Evolutionary conservation across 169 alveolate species (phyloP).

Genomic region (Cryptosporidium viatorum): DNA sequence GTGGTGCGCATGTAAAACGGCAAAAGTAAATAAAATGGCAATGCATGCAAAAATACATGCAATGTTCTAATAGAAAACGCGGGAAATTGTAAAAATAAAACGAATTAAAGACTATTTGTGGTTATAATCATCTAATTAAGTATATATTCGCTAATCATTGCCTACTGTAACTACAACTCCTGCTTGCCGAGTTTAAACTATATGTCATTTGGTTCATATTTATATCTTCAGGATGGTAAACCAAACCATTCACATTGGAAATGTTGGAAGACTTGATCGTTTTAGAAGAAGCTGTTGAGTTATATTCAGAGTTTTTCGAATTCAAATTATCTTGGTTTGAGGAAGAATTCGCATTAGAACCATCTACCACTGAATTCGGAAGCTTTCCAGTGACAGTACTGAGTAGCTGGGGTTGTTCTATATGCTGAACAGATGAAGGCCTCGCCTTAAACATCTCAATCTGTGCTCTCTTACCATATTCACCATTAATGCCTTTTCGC

Average conservation of each 20-base stretch:
- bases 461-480: constrained; percentile 48
- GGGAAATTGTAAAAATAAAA: background rate
- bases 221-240: constrained; percentile 24
- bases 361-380: background rate
- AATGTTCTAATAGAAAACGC: background rate
- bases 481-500: constrained; percentile 72
- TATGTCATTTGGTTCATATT: background rate
- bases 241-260: background rate
- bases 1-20: background rate
- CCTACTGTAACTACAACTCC: background rate
- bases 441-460: constrained; percentile 40
- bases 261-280: constrained; percentile 28
- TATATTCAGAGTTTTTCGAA: constrained; percentile 22
- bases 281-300: constrained; percentile 55
- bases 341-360: background rate
- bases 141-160: background rate
- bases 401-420: constrained; percentile 25
- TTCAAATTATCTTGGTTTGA: constrained; percentile 28
- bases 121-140: constrained; percentile 4
- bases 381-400: background rate
- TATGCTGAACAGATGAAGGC: constrained; percentile 25
- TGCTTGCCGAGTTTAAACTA: constrained; percentile 21
- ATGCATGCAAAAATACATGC: background rate
- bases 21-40: background rate
- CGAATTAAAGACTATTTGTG: background rate